Evolutionary conservation across 2,329 filamentous ascomycete species (phyloP).

Genomic region (Hypomyces rosellus): DNA sequence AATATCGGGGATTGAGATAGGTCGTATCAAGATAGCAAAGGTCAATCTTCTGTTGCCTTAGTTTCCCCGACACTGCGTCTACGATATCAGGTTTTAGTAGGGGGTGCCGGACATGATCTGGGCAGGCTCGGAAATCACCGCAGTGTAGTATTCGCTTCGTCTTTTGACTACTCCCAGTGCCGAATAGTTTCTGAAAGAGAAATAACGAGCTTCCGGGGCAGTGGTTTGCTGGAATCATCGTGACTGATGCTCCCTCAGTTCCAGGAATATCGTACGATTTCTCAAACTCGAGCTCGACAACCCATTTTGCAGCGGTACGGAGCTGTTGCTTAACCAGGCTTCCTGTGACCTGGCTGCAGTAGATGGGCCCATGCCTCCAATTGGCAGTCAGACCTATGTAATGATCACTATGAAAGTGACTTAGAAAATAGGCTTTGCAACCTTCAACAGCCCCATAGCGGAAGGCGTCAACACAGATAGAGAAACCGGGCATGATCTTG

Average conservation of each 20-base stretch:
- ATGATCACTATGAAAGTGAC: constrained; percentile 97
- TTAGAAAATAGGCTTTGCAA: constrained; percentile 91
- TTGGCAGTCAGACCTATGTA: constrained; percentile 84
- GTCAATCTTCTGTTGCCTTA: constrained; percentile 79
- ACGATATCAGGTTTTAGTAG: constrained; percentile 68
- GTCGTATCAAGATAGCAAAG: constrained; percentile 97
- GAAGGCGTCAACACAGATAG: constrained; percentile 92
- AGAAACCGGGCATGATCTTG: constrained; percentile 92
- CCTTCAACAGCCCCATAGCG: constrained; percentile 89
- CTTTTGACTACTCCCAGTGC: constrained; percentile 52
- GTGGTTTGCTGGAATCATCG: constrained; percentile 95
- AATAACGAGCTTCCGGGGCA: constrained; percentile 94
- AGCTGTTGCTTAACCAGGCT: constrained; percentile 85
- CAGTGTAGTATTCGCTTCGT: constrained; percentile 84
- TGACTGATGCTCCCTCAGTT: constrained; percentile 77
- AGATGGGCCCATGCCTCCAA: constrained; percentile 93
- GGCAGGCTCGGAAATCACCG: constrained; percentile 89
- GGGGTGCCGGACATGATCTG: constrained; percentile 75
- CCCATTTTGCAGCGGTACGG: constrained; percentile 76
- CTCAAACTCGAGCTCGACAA: constrained; percentile 83
- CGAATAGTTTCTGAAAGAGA: constrained; percentile 74
- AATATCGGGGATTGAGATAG: constrained; percentile 91
- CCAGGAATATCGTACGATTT: constrained; percentile 69
- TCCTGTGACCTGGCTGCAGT: constrained; percentile 87
- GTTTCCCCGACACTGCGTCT: constrained; percentile 64